Evolutionary conservation across 78 protist species (phyloP).

Genomic region (Polysphondylium violaceum): DNA sequence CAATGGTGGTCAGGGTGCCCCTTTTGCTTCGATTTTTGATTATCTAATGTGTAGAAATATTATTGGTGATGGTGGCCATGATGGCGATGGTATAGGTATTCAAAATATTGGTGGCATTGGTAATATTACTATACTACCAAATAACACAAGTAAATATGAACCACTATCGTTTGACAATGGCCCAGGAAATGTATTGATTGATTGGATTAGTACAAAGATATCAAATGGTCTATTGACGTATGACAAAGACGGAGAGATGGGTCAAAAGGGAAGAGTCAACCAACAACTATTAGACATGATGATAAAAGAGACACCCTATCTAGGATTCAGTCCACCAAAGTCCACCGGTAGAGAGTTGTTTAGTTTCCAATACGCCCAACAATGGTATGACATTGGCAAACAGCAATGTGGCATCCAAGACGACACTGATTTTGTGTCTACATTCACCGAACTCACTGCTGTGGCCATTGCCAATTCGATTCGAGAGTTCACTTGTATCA

Average conservation of each 20-base stretch:
- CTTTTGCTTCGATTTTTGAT: slow-evolving; percentile 37
- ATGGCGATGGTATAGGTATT: neutral
- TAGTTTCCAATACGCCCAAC: no score
- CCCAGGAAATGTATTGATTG: slow-evolving; percentile 73
- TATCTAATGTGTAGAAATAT: neutral
- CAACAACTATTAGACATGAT: neutral
- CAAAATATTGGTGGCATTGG: slow-evolving; percentile 79
- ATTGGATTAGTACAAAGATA: slow-evolving; percentile 28
- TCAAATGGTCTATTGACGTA: neutral
- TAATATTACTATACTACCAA: slow-evolving; percentile 53
- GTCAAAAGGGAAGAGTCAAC: neutral
- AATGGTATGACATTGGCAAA: no score
- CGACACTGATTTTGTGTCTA: no score
- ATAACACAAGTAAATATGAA: no score
- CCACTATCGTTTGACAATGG: slow-evolving; percentile 71
- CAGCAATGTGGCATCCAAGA: no score
- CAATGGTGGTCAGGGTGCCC: slow-evolving; percentile 83
- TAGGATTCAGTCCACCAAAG: slow-evolving; percentile 70
- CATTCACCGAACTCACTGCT: no score
- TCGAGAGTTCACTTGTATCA: no score
- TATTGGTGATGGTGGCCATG: neutral
- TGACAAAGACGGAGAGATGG: slow-evolving; percentile 66
- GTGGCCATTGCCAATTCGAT: no score
- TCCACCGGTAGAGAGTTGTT: slow-evolving; percentile 75
- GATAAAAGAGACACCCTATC: neutral